Evolutionary conservation across 345 rosid genomes (phyloP).

Genomic region (Populus tremula): DNA sequence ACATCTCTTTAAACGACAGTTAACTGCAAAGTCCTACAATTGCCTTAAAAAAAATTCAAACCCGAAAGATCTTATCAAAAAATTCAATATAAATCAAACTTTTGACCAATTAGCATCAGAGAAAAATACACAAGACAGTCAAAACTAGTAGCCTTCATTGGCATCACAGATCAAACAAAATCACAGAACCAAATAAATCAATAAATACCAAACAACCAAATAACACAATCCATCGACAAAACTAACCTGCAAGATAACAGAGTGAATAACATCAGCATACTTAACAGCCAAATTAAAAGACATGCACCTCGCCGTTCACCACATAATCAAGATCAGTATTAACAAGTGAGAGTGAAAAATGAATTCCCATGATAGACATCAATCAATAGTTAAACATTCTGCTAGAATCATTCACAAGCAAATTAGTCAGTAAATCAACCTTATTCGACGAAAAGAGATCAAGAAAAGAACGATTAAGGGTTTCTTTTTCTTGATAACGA

Average conservation of each 20-base stretch:
- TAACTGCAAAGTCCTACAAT: no score
- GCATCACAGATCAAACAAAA: neutral
- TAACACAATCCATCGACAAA: neutral
- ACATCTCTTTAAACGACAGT: neutral
- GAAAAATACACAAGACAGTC: neutral
- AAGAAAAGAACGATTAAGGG: slow-evolving; percentile 32
- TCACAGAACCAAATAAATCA: no score
- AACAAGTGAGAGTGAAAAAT: no score
- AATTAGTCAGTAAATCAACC: no score
- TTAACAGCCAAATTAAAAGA: slow-evolving; percentile 89
- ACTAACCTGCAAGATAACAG: slow-evolving; percentile 75
- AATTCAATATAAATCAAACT: no score
- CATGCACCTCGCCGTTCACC: slow-evolving; percentile 76
- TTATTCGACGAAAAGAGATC: no score
- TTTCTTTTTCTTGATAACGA: slow-evolving; percentile 39
- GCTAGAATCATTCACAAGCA: no score
- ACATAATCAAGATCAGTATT: no score
- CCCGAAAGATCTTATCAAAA: no score
- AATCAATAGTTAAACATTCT: no score
- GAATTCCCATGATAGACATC: no score
- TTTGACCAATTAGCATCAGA: neutral
- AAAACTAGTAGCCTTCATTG: neutral
- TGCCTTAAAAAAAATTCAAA: neutral
- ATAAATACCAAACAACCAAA: no score
- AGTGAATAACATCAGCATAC: slow-evolving; percentile 87